Evolutionary conservation across 106 monocot genomes (phyloP).

Genomic region (Amphibolis antarctica): DNA sequence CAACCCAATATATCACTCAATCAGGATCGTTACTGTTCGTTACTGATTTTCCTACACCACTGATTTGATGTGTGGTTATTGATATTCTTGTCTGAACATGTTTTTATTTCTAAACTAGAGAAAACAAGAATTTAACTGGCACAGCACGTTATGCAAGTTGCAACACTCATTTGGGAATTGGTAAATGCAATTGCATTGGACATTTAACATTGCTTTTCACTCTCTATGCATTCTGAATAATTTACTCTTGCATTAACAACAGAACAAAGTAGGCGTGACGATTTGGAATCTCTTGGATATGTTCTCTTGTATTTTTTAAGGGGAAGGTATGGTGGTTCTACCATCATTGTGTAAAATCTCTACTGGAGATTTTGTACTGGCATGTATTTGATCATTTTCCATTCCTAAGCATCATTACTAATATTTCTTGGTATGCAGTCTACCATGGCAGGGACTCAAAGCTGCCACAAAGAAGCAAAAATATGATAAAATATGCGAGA

Average conservation of each 20-base stretch:
- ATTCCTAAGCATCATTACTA: neutral
- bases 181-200: constrained; percentile 23
- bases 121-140: constrained; percentile 80
- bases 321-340: constrained; percentile 48
- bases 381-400: neutral
- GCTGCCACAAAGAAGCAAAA: constrained; percentile 96
- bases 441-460: constrained; percentile 97
- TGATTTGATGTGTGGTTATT: neutral
- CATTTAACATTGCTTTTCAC: neutral
- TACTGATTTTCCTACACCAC: too few species aligned
- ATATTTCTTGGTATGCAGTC: constrained; percentile 15
- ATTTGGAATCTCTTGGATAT: constrained; percentile 96
- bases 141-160: constrained; percentile 89
- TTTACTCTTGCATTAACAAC: neutral
- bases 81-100: neutral
- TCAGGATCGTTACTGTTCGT: too few species aligned
- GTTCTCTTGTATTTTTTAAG: constrained; percentile 85
- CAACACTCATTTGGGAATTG: constrained; percentile 93
- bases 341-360: neutral
- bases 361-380: neutral
- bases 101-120: constrained; percentile 17
- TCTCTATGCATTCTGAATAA: neutral
- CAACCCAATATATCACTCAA: too few species aligned
- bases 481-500: constrained; percentile 96
- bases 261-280: constrained; percentile 97